Evolutionary conservation across 768 basidiomycete genomes (phyloP).

Genomic region (Pilatotrama ljubarskyi): DNA sequence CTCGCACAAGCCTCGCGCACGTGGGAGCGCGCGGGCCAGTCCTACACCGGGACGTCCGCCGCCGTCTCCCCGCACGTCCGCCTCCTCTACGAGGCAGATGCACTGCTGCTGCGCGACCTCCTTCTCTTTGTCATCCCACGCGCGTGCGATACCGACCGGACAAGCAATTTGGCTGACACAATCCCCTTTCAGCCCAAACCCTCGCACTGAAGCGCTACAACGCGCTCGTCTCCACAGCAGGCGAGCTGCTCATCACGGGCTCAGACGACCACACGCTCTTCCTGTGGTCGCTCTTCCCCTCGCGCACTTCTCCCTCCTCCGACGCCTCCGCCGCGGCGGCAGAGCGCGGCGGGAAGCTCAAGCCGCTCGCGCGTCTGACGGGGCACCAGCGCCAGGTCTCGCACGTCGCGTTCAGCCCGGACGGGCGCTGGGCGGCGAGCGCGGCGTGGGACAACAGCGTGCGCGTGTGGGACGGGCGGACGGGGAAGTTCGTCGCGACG

Average conservation of each 20-base stretch:
- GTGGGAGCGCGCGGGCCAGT: neutral
- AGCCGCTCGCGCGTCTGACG: conserved; percentile 77
- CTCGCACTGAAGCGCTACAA: conserved; percentile 81
- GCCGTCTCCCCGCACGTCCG: no score
- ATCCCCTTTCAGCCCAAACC: conserved; percentile 57
- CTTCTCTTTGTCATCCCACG: neutral
- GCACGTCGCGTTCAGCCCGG: conserved; percentile 93
- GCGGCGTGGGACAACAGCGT: conserved; percentile 91
- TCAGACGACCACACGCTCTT: conserved; percentile 98
- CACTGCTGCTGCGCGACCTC: neutral
- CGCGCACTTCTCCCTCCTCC: conserved; percentile 34
- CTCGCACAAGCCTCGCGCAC: neutral
- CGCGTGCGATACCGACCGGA: neutral
- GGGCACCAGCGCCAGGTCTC: conserved; percentile 95
- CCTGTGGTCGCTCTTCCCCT: conserved; percentile 86
- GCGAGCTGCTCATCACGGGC: conserved; percentile 90
- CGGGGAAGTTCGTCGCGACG: conserved; percentile 87
- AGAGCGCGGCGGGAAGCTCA: conserved; percentile 50
- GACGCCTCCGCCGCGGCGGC: conserved; percentile 39
- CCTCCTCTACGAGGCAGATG: neutral
- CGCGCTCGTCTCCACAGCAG: conserved; percentile 54
- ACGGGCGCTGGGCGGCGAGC: conserved; percentile 88
- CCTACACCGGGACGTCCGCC: neutral
- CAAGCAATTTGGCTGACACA: conserved; percentile 1
- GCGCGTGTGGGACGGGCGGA: conserved; percentile 85